Evolutionary conservation across 176 grass and related monocot species (phyloP).

Genomic region (Musa acuminata): DNA sequence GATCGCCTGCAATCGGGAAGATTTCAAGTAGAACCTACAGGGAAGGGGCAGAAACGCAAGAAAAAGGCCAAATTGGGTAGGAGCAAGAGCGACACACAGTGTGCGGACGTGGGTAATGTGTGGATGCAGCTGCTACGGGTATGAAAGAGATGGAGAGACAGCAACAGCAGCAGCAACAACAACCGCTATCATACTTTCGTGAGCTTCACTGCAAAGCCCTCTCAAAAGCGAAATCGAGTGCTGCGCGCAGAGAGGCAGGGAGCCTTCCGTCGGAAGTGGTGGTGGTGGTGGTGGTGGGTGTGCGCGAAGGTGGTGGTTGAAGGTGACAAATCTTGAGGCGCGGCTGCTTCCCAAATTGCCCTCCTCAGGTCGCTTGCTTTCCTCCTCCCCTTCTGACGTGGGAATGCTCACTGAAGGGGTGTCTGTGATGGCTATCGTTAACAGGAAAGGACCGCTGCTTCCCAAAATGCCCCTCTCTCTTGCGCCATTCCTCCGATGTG

Average conservation of each 20-base stretch:
- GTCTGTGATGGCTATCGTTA: too few species aligned
- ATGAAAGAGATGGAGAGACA: neutral
- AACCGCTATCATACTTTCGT: slow-evolving; percentile 8
- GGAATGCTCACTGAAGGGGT: too few species aligned
- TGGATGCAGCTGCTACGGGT: too few species aligned
- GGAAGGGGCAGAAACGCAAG: too few species aligned
- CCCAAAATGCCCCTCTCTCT: neutral
- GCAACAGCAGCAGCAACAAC: slow-evolving; percentile 1
- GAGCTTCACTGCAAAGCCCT: slow-evolving; percentile 11
- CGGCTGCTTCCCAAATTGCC: neutral
- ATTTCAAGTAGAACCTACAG: too few species aligned
- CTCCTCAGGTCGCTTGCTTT: neutral
- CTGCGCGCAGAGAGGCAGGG: neutral
- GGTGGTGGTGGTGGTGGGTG: neutral
- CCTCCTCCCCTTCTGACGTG: too few species aligned
- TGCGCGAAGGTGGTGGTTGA: neutral
- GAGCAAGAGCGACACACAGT: too few species aligned
- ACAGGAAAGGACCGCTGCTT: too few species aligned
- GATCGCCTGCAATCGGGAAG: too few species aligned
- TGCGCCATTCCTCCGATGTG: neutral
- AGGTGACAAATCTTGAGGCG: neutral
- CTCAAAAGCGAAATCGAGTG: neutral
- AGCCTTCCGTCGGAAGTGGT: neutral
- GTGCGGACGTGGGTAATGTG: too few species aligned
- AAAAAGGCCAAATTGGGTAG: too few species aligned